Percentiles rank a stretch among this genome's conserved stretches.
Conservation (phyloP, 192 early-diverging fungal species). For the Backusella tarrabulga region DNA sequence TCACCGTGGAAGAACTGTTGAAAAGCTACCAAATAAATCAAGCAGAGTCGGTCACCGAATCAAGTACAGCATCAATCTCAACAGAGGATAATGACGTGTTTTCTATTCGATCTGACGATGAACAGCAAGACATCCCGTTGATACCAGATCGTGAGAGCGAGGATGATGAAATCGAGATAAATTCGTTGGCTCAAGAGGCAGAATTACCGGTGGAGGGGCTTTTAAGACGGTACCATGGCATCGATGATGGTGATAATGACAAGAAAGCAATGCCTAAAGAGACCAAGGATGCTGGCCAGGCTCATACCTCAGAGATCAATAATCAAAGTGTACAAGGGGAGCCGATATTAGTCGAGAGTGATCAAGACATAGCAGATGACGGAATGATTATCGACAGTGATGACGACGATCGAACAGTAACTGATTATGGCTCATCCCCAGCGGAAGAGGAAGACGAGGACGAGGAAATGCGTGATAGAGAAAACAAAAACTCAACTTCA, state of each 20-base stretch:
- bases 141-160: conserved; percentile 29
- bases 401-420: conserved; percentile 30
- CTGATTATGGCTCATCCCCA: conserved; percentile 27
- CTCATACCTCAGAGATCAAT: too few species aligned
- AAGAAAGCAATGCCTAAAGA: background rate
- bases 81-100: background rate
- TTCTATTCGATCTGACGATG: conserved; percentile 16
- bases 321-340: conserved; percentile 13
- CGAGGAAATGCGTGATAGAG: background rate
- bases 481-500: background rate
- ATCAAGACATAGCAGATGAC: conserved; percentile 20
- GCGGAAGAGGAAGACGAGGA: conserved; percentile 11
- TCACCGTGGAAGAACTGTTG: conserved; percentile 59
- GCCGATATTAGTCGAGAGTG: conserved; percentile 11
- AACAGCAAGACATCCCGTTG: conserved; percentile 26
- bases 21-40: conserved; percentile 45
- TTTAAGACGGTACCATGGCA: conserved; percentile 33
- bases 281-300: conserved; percentile 20
- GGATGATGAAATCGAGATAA: conserved; percentile 34
- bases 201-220: conserved; percentile 32
- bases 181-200: conserved; percentile 25
- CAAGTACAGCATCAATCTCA: background rate
- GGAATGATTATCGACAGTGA: conserved; percentile 35
- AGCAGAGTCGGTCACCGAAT: conserved; percentile 26
- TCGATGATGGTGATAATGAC: background rate